Conservation (phyloP, 2,329 filamentous ascomycete species). For the Zymoseptoria brevis region DNA sequence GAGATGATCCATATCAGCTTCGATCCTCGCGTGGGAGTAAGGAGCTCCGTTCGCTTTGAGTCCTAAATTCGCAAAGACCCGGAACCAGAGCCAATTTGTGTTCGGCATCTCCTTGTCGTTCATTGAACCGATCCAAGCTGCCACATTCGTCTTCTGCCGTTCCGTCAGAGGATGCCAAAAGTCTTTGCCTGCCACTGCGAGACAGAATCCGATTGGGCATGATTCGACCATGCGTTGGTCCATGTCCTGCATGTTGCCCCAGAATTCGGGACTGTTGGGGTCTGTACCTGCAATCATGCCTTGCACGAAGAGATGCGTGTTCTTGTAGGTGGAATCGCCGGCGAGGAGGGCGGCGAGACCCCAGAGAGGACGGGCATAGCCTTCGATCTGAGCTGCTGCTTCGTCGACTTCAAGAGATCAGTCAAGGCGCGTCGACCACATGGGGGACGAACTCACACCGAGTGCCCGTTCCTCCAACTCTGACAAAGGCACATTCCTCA, state of each 20-base stretch:
- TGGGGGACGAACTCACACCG: slow-evolving; percentile 38
- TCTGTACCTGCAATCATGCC: slow-evolving; percentile 65
- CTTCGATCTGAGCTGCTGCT: slow-evolving; percentile 68
- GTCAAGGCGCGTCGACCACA: background rate
- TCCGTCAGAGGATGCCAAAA: slow-evolving; percentile 61
- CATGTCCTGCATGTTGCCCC: slow-evolving; percentile 66
- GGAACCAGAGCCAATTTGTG: slow-evolving; percentile 75
- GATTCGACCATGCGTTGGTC: slow-evolving; percentile 83
- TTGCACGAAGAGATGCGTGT: slow-evolving; percentile 58
- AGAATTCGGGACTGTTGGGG: slow-evolving; percentile 62
- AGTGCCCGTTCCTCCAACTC: slow-evolving; percentile 63
- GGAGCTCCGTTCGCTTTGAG: slow-evolving; percentile 65
- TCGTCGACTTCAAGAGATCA: slow-evolving; percentile 49
- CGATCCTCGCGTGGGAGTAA: slow-evolving; percentile 61
- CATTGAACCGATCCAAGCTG: slow-evolving; percentile 66
- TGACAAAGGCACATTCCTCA: slow-evolving; percentile 55
- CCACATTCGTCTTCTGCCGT: slow-evolving; percentile 57
- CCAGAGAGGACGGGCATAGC: slow-evolving; percentile 68
- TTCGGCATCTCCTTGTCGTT: slow-evolving; percentile 64
- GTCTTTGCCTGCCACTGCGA: slow-evolving; percentile 57
- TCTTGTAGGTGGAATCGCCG: slow-evolving; percentile 57
- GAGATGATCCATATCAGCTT: slow-evolving; percentile 68
- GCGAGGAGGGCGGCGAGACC: slow-evolving; percentile 63
- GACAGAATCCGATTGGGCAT: slow-evolving; percentile 67
- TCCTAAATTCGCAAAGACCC: slow-evolving; percentile 74